phyloP scores from a whole-genome alignment of 2,329 filamentous ascomycete species.

The Cercospora sp. region DNA sequence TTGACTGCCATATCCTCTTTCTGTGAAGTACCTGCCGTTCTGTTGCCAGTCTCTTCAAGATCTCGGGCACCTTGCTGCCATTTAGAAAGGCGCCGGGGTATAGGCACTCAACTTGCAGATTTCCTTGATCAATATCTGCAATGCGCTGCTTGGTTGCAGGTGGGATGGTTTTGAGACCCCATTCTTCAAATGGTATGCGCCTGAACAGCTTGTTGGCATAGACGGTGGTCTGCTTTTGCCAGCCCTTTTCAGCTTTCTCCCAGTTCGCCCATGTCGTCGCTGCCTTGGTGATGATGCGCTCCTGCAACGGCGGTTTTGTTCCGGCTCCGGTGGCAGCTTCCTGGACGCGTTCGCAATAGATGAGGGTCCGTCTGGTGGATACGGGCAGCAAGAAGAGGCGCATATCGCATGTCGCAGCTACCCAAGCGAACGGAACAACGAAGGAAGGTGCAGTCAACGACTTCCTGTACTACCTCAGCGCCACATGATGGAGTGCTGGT shows the following conservation, averaged over 20 bases:
- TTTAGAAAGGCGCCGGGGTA: conserved; percentile 73
- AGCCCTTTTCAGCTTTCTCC: conserved; percentile 70
- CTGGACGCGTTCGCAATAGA: conserved; percentile 79
- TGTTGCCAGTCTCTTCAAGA: conserved; percentile 71
- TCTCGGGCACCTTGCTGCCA: conserved; percentile 57
- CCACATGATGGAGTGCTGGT: not conserved
- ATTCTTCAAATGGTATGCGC: conserved; percentile 93
- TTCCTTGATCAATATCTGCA: conserved; percentile 62
- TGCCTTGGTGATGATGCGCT: conserved; percentile 70
- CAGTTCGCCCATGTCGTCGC: conserved; percentile 78
- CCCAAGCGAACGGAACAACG: not conserved
- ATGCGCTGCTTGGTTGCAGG: conserved; percentile 69
- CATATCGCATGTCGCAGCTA: conserved; percentile 55
- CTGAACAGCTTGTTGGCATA: conserved; percentile 85
- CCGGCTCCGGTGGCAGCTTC: conserved; percentile 41
- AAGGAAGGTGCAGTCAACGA: conserved; percentile 7
- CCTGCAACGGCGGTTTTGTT: conserved; percentile 59
- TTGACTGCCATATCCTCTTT: conserved; percentile 74
- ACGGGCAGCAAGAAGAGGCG: conserved; percentile 91
- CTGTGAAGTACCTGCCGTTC: conserved; percentile 79
- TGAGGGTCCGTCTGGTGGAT: conserved; percentile 82
- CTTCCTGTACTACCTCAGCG: not conserved
- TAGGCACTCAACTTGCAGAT: conserved; percentile 54
- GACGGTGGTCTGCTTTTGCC: conserved; percentile 82
- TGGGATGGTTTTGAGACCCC: conserved; percentile 93